These are phyloP conservation scores for Fomitopsis serialis DNA, from an alignment of 768 basidiomycete genomes.

Conservation along the genomic window DNA sequence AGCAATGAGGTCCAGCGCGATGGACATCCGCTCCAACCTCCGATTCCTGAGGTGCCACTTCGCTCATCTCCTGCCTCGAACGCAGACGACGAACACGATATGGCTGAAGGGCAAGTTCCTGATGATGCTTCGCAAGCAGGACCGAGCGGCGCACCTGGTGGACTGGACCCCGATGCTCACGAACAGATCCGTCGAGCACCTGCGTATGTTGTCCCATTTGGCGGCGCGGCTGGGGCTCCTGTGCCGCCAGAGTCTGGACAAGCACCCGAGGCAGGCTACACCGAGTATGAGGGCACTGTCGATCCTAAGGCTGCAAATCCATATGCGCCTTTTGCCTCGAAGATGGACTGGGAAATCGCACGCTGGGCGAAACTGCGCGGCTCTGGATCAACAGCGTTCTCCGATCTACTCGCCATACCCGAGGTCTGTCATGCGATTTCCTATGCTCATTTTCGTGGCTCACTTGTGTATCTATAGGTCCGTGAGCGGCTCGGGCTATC, in stretches of 20 bases:
- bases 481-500: constrained; percentile 26
- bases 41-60: too few species aligned
- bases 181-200: neutral
- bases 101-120: too few species aligned
- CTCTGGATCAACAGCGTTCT: constrained; percentile 30
- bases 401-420: constrained; percentile 33
- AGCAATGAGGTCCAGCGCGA: too few species aligned
- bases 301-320: neutral
- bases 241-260: too few species aligned
- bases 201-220: neutral
- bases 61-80: neutral
- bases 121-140: too few species aligned
- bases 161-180: neutral
- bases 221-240: neutral
- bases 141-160: neutral
- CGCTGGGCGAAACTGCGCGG: constrained; percentile 35
- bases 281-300: neutral
- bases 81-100: neutral
- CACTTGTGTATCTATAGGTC: constrained; percentile 1
- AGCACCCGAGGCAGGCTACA: neutral
- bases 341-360: constrained; percentile 36
- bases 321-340: constrained; percentile 29
- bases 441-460: neutral
- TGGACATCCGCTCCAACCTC: too few species aligned
- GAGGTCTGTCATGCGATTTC: constrained; percentile 24